Percentiles rank a stretch among this genome's conserved stretches.
Evolutionary conservation across 2,329 filamentous ascomycete genomes (phyloP).

Genomic region (Keithomyces neogunnii): DNA sequence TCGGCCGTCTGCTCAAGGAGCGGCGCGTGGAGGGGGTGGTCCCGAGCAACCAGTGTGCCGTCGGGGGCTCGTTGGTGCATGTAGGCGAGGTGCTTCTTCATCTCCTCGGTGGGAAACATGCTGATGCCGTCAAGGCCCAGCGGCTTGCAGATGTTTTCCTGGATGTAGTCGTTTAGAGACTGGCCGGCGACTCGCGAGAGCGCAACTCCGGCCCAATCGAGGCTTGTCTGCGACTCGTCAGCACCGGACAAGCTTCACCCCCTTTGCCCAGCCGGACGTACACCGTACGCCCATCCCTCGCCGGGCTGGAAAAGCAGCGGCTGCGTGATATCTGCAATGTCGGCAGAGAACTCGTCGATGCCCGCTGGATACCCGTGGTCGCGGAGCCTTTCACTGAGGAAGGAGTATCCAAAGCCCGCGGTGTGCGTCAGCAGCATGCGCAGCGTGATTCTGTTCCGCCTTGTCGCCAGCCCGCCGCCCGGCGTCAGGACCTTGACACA

Average conservation of each 20-base stretch:
- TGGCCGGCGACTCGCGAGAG: constrained; percentile 36
- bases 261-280: constrained; percentile 20
- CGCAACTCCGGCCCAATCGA: constrained; percentile 46
- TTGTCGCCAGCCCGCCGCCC: constrained; percentile 30
- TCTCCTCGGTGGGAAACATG: constrained; percentile 47
- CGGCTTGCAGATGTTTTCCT: constrained; percentile 37
- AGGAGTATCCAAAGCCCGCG: constrained; percentile 49
- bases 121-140: constrained; percentile 39
- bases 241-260: background rate
- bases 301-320: constrained; percentile 58
- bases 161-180: constrained; percentile 39
- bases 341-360: constrained; percentile 48
- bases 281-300: constrained; percentile 51
- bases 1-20: constrained; percentile 31
- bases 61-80: constrained; percentile 45
- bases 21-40: constrained; percentile 42
- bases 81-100: constrained; percentile 45
- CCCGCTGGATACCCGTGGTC: constrained; percentile 41
- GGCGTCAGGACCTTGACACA: constrained; percentile 33
- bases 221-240: constrained; percentile 26
- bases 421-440: constrained; percentile 49
- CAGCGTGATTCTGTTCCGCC: constrained; percentile 43
- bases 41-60: constrained; percentile 29
- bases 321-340: constrained; percentile 39
- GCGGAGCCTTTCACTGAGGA: constrained; percentile 40